Conservation (phyloP, 805 yeast species). For the Candida suzukii region DNA sequence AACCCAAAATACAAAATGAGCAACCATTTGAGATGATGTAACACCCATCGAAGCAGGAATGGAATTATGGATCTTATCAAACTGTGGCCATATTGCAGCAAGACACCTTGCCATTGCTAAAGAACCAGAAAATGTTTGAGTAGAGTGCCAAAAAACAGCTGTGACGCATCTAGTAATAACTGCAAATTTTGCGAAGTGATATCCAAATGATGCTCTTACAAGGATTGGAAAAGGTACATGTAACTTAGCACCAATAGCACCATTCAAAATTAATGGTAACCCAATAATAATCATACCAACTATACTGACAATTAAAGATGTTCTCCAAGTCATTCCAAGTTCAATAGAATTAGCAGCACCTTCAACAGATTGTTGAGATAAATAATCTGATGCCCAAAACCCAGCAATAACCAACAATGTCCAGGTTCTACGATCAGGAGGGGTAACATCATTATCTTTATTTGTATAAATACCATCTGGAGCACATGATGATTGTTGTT, state of each 20-base stretch:
- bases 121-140: slow-evolving; percentile 21
- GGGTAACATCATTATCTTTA: slow-evolving; percentile 15
- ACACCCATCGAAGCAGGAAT: slow-evolving; percentile 22
- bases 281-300: slow-evolving; percentile 16
- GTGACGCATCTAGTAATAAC: slow-evolving; percentile 27
- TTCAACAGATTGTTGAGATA: slow-evolving; percentile 17
- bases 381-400: slow-evolving; percentile 20
- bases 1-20: slow-evolving; percentile 26
- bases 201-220: slow-evolving; percentile 26
- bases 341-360: slow-evolving; percentile 11
- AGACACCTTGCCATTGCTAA: slow-evolving; percentile 21
- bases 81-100: slow-evolving; percentile 22
- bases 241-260: slow-evolving; percentile 26
- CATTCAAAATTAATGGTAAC: slow-evolving; percentile 16
- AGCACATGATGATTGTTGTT: slow-evolving; percentile 12
- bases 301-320: slow-evolving; percentile 11
- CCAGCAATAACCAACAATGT: slow-evolving; percentile 15
- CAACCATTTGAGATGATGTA: slow-evolving; percentile 21
- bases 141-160: slow-evolving; percentile 22
- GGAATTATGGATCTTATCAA: slow-evolving; percentile 14
- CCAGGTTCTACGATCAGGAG: slow-evolving; percentile 16
- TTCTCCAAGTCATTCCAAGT: slow-evolving; percentile 15
- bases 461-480: slow-evolving; percentile 12
- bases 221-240: slow-evolving; percentile 30
- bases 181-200: slow-evolving; percentile 24